These are phyloP conservation scores for Starmerella sirachaensis DNA, from an alignment of 805 yeast genomes.

Conservation along the genomic window DNA sequence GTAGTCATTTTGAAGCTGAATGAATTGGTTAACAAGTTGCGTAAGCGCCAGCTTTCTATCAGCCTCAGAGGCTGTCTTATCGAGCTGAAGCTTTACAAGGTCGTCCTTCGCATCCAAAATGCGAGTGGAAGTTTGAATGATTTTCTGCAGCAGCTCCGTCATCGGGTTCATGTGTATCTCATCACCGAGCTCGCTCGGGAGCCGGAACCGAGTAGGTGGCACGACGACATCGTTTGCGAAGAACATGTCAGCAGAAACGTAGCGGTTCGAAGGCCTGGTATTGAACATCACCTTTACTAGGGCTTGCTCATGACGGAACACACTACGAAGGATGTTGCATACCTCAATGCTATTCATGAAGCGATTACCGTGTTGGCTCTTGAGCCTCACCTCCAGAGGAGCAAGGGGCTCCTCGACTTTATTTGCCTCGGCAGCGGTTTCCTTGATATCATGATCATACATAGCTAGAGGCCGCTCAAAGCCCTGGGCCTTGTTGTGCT, in stretches of 20 bases:
- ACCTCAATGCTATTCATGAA: slow-evolving; percentile 83
- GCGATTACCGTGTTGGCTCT: slow-evolving; percentile 56
- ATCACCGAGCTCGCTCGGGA: slow-evolving; percentile 95
- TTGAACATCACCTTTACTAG: slow-evolving; percentile 67
- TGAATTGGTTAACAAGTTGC: slow-evolving; percentile 90
- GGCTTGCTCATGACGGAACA: slow-evolving; percentile 62
- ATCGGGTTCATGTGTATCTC: slow-evolving; percentile 90
- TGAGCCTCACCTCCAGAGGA: slow-evolving; percentile 31
- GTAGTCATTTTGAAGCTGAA: slow-evolving; percentile 87
- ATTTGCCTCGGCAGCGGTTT: slow-evolving; percentile 27
- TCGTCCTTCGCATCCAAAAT: slow-evolving; percentile 86
- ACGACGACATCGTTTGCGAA: slow-evolving; percentile 81
- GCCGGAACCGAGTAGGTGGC: slow-evolving; percentile 92
- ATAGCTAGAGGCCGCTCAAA: slow-evolving; percentile 55
- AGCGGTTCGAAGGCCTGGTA: slow-evolving; percentile 52
- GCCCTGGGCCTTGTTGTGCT: slow-evolving; percentile 73
- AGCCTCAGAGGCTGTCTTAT: slow-evolving; percentile 42
- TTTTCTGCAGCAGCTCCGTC: slow-evolving; percentile 72
- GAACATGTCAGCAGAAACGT: slow-evolving; percentile 63
- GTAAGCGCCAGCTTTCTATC: slow-evolving; percentile 70
- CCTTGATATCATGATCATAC: slow-evolving; percentile 31
- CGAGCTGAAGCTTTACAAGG: slow-evolving; percentile 49
- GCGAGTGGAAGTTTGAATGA: slow-evolving; percentile 64
- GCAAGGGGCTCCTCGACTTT: slow-evolving; percentile 31
- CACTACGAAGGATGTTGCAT: slow-evolving; percentile 59